Percentiles rank a stretch among this genome's conserved stretches.
These are phyloP conservation scores for Verticillium zaregamsianum DNA, from an alignment of 2,329 filamentous ascomycete genomes.

Conservation along the genomic window DNA sequence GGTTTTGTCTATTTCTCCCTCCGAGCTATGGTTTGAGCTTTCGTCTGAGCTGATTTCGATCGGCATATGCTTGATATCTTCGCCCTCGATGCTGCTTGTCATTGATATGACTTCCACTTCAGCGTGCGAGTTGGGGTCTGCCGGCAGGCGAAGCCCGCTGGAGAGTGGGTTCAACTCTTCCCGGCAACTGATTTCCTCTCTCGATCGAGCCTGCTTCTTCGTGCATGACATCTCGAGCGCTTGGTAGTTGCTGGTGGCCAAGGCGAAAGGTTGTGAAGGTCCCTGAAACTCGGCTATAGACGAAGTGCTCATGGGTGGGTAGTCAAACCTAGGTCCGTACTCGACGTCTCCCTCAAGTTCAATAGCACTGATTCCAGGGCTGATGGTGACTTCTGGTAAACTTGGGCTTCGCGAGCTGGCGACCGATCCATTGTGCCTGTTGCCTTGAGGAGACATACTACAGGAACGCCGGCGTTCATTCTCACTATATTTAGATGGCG, in stretches of 20 bases:
- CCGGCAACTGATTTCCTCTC: no score
- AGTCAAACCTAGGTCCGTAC: neutral
- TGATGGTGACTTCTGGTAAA: neutral
- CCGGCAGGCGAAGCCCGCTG: neutral
- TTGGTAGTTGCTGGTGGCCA: neutral
- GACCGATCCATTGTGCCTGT: neutral
- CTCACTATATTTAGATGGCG: neutral
- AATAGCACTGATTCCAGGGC: neutral
- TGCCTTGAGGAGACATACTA: neutral
- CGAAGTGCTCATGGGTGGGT: neutral
- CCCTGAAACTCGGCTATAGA: neutral
- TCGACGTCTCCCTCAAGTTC: neutral
- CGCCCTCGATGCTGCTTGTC: neutral
- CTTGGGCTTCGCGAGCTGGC: neutral
- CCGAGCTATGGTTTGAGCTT: no score
- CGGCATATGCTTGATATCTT: neutral
- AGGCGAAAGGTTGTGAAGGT: neutral
- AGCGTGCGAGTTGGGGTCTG: neutral
- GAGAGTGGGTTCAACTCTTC: neutral
- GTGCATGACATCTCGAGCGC: neutral
- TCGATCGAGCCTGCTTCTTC: neutral
- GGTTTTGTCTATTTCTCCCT: no score
- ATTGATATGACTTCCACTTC: neutral
- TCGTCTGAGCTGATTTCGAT: neutral
- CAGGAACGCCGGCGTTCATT: conserved; percentile 6